Conservation (phyloP, 192 early-diverging fungal species). For the Dissophora ornata region DNA sequence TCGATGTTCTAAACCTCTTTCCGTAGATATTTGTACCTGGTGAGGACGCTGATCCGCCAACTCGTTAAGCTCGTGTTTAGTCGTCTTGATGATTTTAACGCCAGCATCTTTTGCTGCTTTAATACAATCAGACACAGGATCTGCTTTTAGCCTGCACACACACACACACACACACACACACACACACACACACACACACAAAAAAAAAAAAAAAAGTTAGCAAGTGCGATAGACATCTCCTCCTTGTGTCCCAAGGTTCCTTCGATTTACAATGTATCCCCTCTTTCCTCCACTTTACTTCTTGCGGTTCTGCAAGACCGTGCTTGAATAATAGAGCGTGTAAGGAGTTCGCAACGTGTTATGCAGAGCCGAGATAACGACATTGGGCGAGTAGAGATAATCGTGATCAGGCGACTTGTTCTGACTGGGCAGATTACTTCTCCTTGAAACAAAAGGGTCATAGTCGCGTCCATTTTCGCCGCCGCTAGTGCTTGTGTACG, state of each 20-base stretch:
- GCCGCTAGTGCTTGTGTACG: too few species aligned
- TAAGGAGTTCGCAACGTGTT: slow-evolving; percentile 22
- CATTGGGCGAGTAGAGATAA: slow-evolving; percentile 49
- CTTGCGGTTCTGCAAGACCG: slow-evolving; percentile 36
- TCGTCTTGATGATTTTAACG: slow-evolving; percentile 35
- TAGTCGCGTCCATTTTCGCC: not conserved
- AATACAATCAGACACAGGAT: slow-evolving; percentile 39
- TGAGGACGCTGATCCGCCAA: slow-evolving; percentile 61
- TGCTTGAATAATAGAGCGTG: slow-evolving; percentile 24
- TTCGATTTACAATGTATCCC: too few species aligned
- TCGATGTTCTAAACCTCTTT: too few species aligned
- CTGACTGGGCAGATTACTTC: not conserved
- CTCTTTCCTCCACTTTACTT: too few species aligned
- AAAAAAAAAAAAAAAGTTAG: too few species aligned
- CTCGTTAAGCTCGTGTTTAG: slow-evolving; percentile 61
- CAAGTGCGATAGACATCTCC: too few species aligned
- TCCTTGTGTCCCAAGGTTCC: too few species aligned
- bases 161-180: too few species aligned
- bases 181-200: not conserved
- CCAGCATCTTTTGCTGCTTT: not conserved
- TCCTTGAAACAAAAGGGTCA: not conserved
- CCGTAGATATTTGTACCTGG: too few species aligned
- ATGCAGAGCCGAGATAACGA: slow-evolving; percentile 29
- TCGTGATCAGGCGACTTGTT: slow-evolving; percentile 17
- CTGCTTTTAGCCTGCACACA: slow-evolving; percentile 12